These are phyloP conservation scores for Rhizopogon vinicolor DNA, from an alignment of 768 basidiomycete species.

Conservation along the genomic window DNA sequence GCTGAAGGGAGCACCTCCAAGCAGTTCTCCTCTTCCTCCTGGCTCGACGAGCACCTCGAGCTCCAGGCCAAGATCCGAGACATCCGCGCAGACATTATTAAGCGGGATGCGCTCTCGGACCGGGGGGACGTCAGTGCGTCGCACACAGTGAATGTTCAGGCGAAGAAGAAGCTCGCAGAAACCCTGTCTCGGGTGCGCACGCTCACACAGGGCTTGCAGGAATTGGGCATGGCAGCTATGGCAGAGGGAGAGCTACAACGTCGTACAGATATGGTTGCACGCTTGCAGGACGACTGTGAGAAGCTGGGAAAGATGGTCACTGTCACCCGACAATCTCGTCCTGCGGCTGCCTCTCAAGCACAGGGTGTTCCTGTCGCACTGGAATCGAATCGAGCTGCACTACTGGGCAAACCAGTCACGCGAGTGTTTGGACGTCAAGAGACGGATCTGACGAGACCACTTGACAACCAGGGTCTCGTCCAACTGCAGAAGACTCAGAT, in stretches of 20 bases:
- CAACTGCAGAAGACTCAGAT: conserved; percentile 79
- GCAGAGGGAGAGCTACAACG: conserved; percentile 90
- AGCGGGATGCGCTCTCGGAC: conserved; percentile 80
- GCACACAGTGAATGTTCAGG: conserved; percentile 77
- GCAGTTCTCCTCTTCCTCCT: conserved; percentile 71
- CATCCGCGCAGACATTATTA: conserved; percentile 81
- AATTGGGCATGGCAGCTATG: conserved; percentile 65
- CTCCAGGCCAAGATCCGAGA: conserved; percentile 74
- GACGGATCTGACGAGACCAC: conserved; percentile 79
- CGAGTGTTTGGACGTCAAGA: conserved; percentile 89
- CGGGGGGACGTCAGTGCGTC: conserved; percentile 69
- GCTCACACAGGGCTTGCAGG: conserved; percentile 65
- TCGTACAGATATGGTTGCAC: conserved; percentile 83
- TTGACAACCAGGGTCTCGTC: conserved; percentile 80
- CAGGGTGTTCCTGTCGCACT: conserved; percentile 30
- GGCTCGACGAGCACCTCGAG: conserved; percentile 87
- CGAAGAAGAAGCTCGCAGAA: conserved; percentile 80
- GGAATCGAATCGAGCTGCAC: conserved; percentile 58
- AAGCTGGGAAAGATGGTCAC: conserved; percentile 84
- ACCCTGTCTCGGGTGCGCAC: conserved; percentile 68
- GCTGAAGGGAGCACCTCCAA: conserved; percentile 23
- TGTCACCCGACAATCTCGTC: conserved; percentile 55
- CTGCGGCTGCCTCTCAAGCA: conserved; percentile 25
- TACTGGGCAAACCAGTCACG: conserved; percentile 57
- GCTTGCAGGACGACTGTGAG: conserved; percentile 88